Base-by-base conservation (phyloP, 768 basidiomycete genomes). In the Auriscalpium microsporum region DNA sequence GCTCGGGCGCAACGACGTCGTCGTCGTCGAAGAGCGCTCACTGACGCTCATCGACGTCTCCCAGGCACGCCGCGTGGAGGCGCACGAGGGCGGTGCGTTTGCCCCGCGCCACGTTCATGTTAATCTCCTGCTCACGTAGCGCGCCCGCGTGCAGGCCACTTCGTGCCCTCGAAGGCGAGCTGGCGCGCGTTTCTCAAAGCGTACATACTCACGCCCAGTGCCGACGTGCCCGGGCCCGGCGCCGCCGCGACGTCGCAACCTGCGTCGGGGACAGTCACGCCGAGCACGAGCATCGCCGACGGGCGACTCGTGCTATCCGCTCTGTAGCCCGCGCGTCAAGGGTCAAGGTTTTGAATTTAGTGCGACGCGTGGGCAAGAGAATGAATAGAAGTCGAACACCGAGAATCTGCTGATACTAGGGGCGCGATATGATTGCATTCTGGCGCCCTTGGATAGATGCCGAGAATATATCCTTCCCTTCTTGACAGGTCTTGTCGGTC, bases 81-180 rank as follows among this genome's bases (percentile, higher is more conserved):
- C 76, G 60, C 91, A 94, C 55, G 81, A 82, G 23, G 91, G 91
- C 52, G 91, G 91, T 90, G 55, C 34, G 83, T n/a, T n/a, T 21
- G 44, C 28, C 37, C n/a, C 42, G 10, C 16, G 17, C 52, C 38
- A 14, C 28, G 8, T 34, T 28, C 35, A 42, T 14, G 13, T 33
- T 45, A 48, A 10, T 21, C 16, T 50, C 40, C 45, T 48, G 42
- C n/a, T 52, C 48, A 46, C 16, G 16, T 34, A 14, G 9, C 13
- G 46, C 38, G 48, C 21, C 23, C 34, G 44, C 33, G 52, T 13
- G 6, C 61, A 91, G 90, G 89, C 8, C 90, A 94, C 67, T 90
- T 90, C 61, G 82, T 93, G 4, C 91, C 91, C 1, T 84, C 83
- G 10, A 88, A 86, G 62, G 81, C 78, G 1, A 76, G 71, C 45